Conservation (phyloP, 202 grass and related monocot species). For the Dendrocalamus latiflorus region DNA sequence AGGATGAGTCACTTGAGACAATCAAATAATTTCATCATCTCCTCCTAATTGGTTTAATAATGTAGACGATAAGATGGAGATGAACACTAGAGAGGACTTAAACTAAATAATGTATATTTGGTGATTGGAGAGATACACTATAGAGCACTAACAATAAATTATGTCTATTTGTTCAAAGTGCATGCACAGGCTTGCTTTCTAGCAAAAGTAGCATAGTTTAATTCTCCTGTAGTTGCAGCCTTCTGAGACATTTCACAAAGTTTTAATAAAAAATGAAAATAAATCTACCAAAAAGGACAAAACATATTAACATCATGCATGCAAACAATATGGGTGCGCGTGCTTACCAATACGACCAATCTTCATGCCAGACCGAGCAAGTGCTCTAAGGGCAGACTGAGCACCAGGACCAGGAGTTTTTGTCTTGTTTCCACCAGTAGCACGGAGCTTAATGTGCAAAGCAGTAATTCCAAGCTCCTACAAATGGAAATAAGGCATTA, state of each 20-base stretch:
- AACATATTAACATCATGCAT: neutral
- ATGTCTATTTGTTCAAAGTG: neutral
- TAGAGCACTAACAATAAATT: neutral
- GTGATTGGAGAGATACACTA: neutral
- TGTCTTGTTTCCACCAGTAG: conserved; percentile 86
- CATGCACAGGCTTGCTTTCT: neutral
- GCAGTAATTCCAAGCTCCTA: conserved; percentile 78
- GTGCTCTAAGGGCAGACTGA: conserved; percentile 75
- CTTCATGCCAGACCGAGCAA: conserved; percentile 83
- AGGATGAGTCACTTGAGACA: neutral
- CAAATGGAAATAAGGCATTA: neutral
- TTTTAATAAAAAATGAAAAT: neutral
- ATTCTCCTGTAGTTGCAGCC: neutral
- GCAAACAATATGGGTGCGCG: neutral
- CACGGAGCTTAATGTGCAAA: conserved; percentile 71
- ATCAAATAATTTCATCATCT: neutral
- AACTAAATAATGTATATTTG: neutral
- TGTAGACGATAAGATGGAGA: neutral
- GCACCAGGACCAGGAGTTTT: conserved; percentile 80
- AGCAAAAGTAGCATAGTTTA: neutral
- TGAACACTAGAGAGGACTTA: neutral
- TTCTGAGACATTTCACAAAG: neutral
- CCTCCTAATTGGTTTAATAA: neutral
- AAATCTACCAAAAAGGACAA: neutral
- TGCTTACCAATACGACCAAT: conserved; percentile 73